phyloP scores from a whole-genome alignment of 208 protist species.

The Porcisia hertigi region DNA sequence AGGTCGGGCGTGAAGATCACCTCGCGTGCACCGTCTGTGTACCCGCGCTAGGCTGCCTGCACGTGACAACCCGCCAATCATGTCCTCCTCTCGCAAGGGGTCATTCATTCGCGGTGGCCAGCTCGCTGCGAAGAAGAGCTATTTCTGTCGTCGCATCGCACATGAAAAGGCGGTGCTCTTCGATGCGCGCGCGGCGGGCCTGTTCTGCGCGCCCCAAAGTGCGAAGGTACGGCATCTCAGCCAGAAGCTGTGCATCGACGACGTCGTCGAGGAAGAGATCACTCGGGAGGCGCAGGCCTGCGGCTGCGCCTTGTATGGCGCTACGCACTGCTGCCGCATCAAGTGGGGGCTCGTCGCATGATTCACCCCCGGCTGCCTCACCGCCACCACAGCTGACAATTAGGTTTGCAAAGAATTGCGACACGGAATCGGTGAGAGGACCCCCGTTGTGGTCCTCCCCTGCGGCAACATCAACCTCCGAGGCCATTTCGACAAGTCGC shows the following conservation, averaged over 20 bases:
- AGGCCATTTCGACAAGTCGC: slow-evolving; percentile 1
- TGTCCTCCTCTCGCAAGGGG: neutral
- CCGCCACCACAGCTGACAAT: neutral
- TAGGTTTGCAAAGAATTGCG: neutral
- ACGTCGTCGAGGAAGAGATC: slow-evolving; percentile 18
- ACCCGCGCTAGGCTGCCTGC: neutral
- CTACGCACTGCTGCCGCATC: neutral
- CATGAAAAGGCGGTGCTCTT: slow-evolving; percentile 18
- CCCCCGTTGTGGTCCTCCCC: neutral
- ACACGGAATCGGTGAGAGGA: slow-evolving; percentile 2
- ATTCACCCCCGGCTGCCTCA: neutral
- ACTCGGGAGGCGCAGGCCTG: slow-evolving; percentile 18
- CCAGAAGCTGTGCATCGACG: slow-evolving; percentile 5
- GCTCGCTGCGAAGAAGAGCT: slow-evolving; percentile 25
- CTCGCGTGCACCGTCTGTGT: neutral
- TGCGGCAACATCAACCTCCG: neutral
- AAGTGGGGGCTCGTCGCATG: neutral
- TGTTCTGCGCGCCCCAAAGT: neutral
- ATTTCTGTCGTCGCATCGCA: slow-evolving; percentile 23
- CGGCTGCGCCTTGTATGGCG: slow-evolving; percentile 6
- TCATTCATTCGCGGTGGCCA: slow-evolving; percentile 2
- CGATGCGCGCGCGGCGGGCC: neutral
- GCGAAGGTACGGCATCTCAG: slow-evolving; percentile 10
- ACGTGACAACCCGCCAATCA: neutral
- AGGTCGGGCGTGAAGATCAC: neutral